Percentiles rank a stretch among this genome's conserved stretches.
Conservation (phyloP, 148 eudicot genomes). For the Beta vulgaris region DNA sequence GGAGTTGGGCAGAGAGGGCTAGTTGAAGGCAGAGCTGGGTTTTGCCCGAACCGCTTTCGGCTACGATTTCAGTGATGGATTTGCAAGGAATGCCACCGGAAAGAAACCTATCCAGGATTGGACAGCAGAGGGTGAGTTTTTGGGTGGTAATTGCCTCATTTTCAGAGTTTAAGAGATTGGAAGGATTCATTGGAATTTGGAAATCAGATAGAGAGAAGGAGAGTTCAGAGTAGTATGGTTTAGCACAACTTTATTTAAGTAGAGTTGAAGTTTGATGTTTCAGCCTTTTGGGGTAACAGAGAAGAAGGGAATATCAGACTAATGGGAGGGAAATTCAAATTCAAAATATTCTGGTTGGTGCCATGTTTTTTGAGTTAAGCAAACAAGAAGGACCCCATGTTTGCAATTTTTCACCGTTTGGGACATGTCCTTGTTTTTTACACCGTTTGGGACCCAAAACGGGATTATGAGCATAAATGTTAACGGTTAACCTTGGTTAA, state of each 20-base stretch:
- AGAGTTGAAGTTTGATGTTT: not conserved
- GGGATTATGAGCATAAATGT: too few relatives aligned
- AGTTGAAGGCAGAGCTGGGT: constrained; percentile 90
- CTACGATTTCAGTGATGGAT: constrained; percentile 69
- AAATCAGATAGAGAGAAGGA: not conserved
- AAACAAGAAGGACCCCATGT: too few relatives aligned
- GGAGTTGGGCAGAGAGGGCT: constrained; percentile 77
- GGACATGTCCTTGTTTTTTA: too few relatives aligned
- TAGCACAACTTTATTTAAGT: not conserved
- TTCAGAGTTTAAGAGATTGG: constrained; percentile 37
- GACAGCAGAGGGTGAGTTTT: constrained; percentile 56
- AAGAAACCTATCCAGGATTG: constrained; percentile 58
- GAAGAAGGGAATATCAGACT: not conserved
- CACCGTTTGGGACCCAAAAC: too few relatives aligned
- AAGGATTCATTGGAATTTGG: constrained; percentile 50
- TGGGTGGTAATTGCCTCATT: constrained; percentile 33
- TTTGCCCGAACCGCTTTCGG: constrained; percentile 82
- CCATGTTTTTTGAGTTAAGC: too few relatives aligned
- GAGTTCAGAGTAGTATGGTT: not conserved
- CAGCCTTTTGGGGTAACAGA: not conserved
- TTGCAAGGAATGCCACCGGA: constrained; percentile 76
- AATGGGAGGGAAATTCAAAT: not conserved
- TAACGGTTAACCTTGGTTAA: too few relatives aligned
- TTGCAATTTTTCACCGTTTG: too few relatives aligned
- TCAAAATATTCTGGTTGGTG: not conserved